Evolutionary conservation across 805 yeast genomes (phyloP), one percentile per base, ranked within the genome.

Genomic region (Yarrowia sp.): DNA sequence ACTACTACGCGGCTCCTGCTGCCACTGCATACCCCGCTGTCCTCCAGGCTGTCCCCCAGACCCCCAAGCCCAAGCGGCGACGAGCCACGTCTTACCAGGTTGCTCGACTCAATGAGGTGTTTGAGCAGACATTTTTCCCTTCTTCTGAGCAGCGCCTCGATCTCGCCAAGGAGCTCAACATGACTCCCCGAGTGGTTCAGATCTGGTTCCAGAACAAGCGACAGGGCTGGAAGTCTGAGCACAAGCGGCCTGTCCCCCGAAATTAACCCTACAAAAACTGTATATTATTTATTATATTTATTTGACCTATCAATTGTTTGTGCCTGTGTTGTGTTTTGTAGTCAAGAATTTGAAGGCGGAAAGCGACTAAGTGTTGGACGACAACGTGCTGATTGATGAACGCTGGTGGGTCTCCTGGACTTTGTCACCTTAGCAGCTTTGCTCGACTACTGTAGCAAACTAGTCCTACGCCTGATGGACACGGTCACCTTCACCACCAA

Each of bases 161-260:
- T 32, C 82, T 91, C 29, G 84, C 96, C 36, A 82, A 81, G 6
- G 82, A 83, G 67, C 87, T 96, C 1, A 88, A 87, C 5, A 86
- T 90, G 88, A 83, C 90, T 18, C 97, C 92, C 67, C 81, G 94
- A 66, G 89, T 93, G 8, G 96, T 91, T 6, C 80, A 96, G 62
- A 90, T 91, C 55, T 91, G 96, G 97, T 90, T 90, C 71, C 97
- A 91, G 72, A 90, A 90, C 71, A 77, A 92, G 68, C 76, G 97
- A 14, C 76, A 73, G 64, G 73, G 73, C 19, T 71, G 72, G 69
- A 56, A 69, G 33, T 60, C 68, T 13, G 70, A 68, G 56, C 67
- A 68, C 49, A 66, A 65, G 38, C 47, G 64, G 19, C 42, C 67
- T 6, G 44, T 66, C 4, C 69, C 68, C 18, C 56, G 66, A 24